These are phyloP conservation scores for Starmerella ratchasimensis DNA, from an alignment of 805 yeast genomes.

Conservation along the genomic window DNA sequence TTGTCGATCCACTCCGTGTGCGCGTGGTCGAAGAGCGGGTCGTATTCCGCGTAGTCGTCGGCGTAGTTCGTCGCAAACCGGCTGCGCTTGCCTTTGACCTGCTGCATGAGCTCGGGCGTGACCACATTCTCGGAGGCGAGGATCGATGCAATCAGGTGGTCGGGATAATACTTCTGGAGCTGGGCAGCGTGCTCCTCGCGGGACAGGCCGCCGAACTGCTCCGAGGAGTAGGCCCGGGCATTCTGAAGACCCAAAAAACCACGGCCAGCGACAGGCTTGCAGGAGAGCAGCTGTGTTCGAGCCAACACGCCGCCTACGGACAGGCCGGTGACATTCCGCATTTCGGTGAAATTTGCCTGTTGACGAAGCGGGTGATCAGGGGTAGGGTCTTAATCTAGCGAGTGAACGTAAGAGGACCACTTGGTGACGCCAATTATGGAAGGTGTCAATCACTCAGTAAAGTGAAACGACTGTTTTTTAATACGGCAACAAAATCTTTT, in stretches of 20 bases:
- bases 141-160: conserved; percentile 68
- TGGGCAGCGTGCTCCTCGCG: conserved; percentile 36
- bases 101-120: conserved; percentile 45
- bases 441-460: too few species aligned
- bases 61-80: conserved; percentile 57
- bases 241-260: neutral
- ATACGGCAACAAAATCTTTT: too few species aligned
- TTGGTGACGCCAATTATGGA: too few species aligned
- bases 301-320: too few species aligned
- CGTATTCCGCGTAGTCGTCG: conserved; percentile 57
- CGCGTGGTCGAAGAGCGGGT: conserved; percentile 62
- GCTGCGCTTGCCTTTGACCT: conserved; percentile 32
- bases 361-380: too few species aligned
- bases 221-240: neutral
- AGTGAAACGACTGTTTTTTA: too few species aligned
- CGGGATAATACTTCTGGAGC: conserved; percentile 65
- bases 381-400: too few species aligned
- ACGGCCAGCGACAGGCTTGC: neutral
- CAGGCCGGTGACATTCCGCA: too few species aligned
- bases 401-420: too few species aligned
- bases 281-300: too few species aligned
- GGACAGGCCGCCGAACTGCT: neutral
- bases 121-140: conserved; percentile 65
- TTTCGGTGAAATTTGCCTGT: too few species aligned
- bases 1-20: conserved; percentile 36